Percentiles rank a stretch among this genome's conserved stretches.
Conservation (phyloP, 2,329 filamentous ascomycete species). For the Penicillium sp. region DNA sequence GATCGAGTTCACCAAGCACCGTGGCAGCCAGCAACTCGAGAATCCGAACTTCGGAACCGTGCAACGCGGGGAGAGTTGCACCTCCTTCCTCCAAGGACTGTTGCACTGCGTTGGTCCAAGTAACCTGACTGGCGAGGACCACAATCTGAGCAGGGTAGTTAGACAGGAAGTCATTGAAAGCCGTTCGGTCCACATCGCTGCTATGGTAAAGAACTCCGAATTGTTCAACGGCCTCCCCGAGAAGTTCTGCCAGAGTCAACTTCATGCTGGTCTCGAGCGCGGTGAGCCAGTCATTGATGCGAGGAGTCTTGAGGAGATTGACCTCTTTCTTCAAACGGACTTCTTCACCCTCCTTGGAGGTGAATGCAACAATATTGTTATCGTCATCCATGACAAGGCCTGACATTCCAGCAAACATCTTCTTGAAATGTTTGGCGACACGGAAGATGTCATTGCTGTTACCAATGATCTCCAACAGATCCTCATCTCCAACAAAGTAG, state of each 20-base stretch:
- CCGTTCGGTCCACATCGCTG: conserved; percentile 65
- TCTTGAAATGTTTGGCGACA: conserved; percentile 98
- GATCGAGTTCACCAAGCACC: conserved; percentile 83
- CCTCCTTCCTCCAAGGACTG: conserved; percentile 72
- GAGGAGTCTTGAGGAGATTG: conserved; percentile 86
- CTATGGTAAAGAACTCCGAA: conserved; percentile 77
- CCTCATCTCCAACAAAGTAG: conserved; percentile 99
- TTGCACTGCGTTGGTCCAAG: conserved; percentile 88
- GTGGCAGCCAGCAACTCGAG: conserved; percentile 83
- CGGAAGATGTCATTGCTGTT: conserved; percentile 97
- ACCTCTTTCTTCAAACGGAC: conserved; percentile 88
- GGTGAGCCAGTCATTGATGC: conserved; percentile 98
- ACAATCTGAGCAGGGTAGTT: conserved; percentile 91
- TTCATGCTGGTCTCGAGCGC: conserved; percentile 94
- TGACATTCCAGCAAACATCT: conserved; percentile 98
- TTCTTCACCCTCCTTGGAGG: conserved; percentile 90
- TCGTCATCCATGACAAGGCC: conserved; percentile 91
- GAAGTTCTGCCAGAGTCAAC: conserved; percentile 81
- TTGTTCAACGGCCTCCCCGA: conserved; percentile 79
- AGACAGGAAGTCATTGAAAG: conserved; percentile 77
- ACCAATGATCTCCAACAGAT: conserved; percentile 97
- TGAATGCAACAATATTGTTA: conserved; percentile 83
- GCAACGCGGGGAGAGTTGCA: conserved; percentile 66
- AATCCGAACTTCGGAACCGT: conserved; percentile 79
- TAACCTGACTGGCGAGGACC: conserved; percentile 87